Percentiles rank a stretch among this genome's conserved stretches.
Evolutionary conservation across 352 stramenopile species (phyloP).

Genomic region (Plasmopara halstedii): DNA sequence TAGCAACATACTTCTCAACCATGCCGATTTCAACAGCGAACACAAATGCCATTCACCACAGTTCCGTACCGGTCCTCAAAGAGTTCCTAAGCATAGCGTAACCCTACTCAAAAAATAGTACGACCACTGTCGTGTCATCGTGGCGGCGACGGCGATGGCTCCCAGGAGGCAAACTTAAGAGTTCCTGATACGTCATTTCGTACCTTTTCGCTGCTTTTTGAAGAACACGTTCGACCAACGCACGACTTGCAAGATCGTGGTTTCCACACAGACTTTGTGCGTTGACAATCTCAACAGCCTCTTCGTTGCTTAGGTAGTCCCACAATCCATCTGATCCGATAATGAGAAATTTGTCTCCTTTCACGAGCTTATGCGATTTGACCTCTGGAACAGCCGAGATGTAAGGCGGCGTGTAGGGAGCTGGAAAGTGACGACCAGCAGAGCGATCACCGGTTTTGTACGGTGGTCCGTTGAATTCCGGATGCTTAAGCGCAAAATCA

Average conservation of each 20-base stretch:
- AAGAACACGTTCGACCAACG: conserved; percentile 74
- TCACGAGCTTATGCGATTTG: conserved; percentile 44
- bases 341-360: conserved; percentile 94
- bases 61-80: too few relatives aligned
- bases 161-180: conserved; percentile 76
- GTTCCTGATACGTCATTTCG: conserved; percentile 72
- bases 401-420: conserved; percentile 90
- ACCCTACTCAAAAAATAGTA: conserved; percentile 80
- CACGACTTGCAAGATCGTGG: conserved; percentile 61
- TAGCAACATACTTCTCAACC: too few relatives aligned
- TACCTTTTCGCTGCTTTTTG: conserved; percentile 68
- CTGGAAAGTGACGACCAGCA: conserved; percentile 78
- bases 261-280: conserved; percentile 48
- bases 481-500: conserved; percentile 91
- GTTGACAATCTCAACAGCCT: conserved; percentile 90
- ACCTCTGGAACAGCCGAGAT: conserved; percentile 88
- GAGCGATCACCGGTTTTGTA: conserved; percentile 78
- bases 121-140: conserved; percentile 90
- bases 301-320: conserved; percentile 94
- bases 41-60: too few relatives aligned
- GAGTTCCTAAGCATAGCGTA: too few relatives aligned
- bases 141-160: conserved; percentile 79
- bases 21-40: too few relatives aligned
- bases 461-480: conserved; percentile 86
- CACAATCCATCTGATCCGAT: conserved; percentile 96